Conservation (phyloP, 2,329 filamentous ascomycete genomes). For the Hysterium pulicare region DNA sequence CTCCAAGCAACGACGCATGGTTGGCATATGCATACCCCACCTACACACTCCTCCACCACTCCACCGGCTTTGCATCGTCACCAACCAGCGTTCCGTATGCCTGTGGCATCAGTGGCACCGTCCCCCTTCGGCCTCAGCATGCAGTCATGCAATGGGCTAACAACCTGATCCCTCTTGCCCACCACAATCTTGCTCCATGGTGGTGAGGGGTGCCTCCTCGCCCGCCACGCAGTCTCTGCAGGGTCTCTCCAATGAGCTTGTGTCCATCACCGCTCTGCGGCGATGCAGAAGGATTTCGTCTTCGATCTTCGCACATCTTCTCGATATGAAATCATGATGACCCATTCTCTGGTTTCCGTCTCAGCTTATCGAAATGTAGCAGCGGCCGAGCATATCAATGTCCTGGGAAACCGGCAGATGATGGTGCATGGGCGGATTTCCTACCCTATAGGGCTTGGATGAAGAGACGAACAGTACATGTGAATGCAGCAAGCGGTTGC, state of each 20-base stretch:
- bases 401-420: too few relatives aligned
- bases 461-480: conserved; percentile 1
- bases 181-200: conserved; percentile 7
- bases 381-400: too few relatives aligned
- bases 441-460: conserved; percentile 22
- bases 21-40: too few relatives aligned
- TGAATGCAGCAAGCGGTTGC: conserved; percentile 19
- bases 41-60: conserved; percentile 9
- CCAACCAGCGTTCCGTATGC: conserved; percentile 13
- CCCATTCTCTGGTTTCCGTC: too few relatives aligned
- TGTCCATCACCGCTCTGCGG: too few relatives aligned
- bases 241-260: too few relatives aligned
- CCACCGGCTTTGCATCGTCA: conserved; percentile 12
- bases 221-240: not conserved
- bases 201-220: not conserved
- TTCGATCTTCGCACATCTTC: too few relatives aligned
- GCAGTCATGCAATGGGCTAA: conserved; percentile 21
- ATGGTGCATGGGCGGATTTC: conserved; percentile 17
- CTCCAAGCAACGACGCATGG: too few relatives aligned
- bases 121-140: conserved; percentile 20
- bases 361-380: too few relatives aligned
- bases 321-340: too few relatives aligned
- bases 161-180: conserved; percentile 15
- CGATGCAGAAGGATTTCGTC: too few relatives aligned
- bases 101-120: conserved; percentile 4